Base-by-base conservation (phyloP, 75 land plant species). In the Sequoiadendron giganteum region DNA sequence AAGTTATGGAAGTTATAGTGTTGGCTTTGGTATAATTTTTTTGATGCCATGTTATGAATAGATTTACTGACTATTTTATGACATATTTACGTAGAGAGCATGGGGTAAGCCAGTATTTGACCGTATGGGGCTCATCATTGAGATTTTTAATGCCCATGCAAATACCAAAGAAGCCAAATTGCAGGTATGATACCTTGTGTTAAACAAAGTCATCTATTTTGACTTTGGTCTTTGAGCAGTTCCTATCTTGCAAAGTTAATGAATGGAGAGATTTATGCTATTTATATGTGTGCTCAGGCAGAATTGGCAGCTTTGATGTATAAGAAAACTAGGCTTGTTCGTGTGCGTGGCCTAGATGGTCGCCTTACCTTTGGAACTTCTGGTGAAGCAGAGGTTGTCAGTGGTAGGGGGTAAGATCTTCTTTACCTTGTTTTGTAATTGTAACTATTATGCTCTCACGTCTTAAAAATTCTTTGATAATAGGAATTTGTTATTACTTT, bases 71-170 rank as follows among this genome's bases (percentile, higher is more conserved):
- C 43, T 68, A 34, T 19, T 48, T 78, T 78, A 25, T 85, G 39
- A 5, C 83, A 85, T 88, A 28, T 87, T 39, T 40, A 38, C 79
- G 76, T 91, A 98, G 99, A 70, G 91, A 55, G 93, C 92, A 45
- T 98, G 98, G 97, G 97, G 90, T 42, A 97, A 90, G 85, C 99
- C 99, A 40, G 99, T 98, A 28, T 89, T 97, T 49, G 99, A 98
- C 85, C 97, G 99, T 85, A 98, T 98, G 28, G 99, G 95, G 49
- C 97, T 98, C 58, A 98, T 98, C 77, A 98, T 98, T 87, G 99
- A 97, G 89, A 98, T 98, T 75, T 98, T 98, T 87, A 93, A 98
- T 93, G 98, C 98, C 87, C 99, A 96, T 93, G 99, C 99, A 43
- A 91, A 96, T 39, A 95, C 99, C 84, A 98, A 95, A 87, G 99